Evolutionary conservation across 805 yeast genomes (phyloP).

Genomic region (Metschnikowia orientalis): DNA sequence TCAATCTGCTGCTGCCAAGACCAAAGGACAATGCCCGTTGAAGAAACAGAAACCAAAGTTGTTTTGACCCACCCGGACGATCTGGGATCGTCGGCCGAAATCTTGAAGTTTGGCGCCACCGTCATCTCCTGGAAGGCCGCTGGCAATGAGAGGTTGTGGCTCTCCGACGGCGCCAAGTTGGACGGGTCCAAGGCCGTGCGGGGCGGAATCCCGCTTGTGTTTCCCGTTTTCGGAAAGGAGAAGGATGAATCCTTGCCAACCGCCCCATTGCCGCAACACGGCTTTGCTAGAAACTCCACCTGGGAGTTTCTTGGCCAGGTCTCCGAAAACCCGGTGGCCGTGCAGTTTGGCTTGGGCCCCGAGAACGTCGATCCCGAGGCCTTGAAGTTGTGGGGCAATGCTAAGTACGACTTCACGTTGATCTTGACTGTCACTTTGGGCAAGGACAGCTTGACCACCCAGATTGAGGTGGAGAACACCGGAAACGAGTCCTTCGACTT

Average conservation of each 20-base stretch:
- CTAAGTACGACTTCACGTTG: slow-evolving; percentile 67
- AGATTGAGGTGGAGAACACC: slow-evolving; percentile 71
- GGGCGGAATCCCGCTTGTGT: slow-evolving; percentile 95
- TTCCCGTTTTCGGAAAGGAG: slow-evolving; percentile 85
- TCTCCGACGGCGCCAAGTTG: slow-evolving; percentile 68
- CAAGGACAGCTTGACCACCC: slow-evolving; percentile 55
- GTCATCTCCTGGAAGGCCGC: slow-evolving; percentile 71
- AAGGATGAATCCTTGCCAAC: slow-evolving; percentile 51
- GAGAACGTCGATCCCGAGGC: slow-evolving; percentile 68
- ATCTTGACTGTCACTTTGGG: slow-evolving; percentile 60
- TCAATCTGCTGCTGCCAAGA: too few relatives aligned
- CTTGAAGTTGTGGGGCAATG: slow-evolving; percentile 49
- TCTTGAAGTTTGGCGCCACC: slow-evolving; percentile 86
- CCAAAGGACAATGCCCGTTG: slow-evolving; percentile 61
- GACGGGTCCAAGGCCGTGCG: slow-evolving; percentile 94
- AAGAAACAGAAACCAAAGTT: slow-evolving; percentile 62
- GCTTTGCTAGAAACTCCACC: slow-evolving; percentile 82
- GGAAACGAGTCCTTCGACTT: slow-evolving; percentile 67
- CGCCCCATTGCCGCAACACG: slow-evolving; percentile 83
- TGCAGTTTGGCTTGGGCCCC: slow-evolving; percentile 88
- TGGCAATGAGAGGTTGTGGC: slow-evolving; percentile 81
- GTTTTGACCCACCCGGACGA: slow-evolving; percentile 52
- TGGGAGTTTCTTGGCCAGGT: slow-evolving; percentile 96
- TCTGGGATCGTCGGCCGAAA: slow-evolving; percentile 52
- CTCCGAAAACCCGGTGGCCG: slow-evolving; percentile 56